Percentiles rank a stretch among this genome's conserved stretches.
Evolutionary conservation across 208 protist genomes (phyloP).

Genomic region (Leishmania turanica): DNA sequence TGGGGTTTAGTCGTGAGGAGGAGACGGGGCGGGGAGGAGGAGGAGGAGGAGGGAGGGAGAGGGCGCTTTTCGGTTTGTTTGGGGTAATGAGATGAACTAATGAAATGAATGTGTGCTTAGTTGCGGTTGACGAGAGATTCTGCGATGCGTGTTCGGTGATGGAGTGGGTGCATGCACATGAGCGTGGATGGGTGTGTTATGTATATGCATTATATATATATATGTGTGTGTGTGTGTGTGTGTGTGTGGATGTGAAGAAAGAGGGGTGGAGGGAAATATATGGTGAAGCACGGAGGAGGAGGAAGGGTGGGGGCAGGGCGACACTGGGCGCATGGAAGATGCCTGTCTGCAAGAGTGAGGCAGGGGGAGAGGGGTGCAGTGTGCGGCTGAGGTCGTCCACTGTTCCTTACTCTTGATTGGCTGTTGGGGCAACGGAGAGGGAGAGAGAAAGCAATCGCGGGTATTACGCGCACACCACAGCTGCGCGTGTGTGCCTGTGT

Average conservation of each 20-base stretch:
- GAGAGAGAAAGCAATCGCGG: not conserved
- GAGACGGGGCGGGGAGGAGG: not conserved
- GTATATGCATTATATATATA: not conserved
- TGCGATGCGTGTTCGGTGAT: not conserved
- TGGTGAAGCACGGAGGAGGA: not conserved
- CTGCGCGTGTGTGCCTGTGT: not conserved
- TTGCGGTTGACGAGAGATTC: not conserved
- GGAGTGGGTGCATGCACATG: not conserved
- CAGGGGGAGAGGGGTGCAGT: not conserved
- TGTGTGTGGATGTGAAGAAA: not conserved
- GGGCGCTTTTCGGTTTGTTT: not conserved
- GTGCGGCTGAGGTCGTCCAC: not conserved
- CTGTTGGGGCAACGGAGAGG: not conserved
- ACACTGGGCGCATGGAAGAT: not conserved
- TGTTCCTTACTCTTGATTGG: not conserved
- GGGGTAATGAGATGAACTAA: slow-evolving; percentile 18
- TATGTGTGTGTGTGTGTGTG: too few species aligned
- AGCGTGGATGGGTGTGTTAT: not conserved
- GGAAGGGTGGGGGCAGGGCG: not conserved
- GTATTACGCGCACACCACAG: not conserved
- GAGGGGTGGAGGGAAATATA: not conserved
- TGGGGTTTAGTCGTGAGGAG: not conserved
- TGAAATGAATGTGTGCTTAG: not conserved
- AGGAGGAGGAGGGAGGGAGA: not conserved
- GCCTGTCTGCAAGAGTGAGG: not conserved